Evolutionary conservation across 805 yeast genomes (phyloP).

Genomic region (Grigorovia transvaalensis): DNA sequence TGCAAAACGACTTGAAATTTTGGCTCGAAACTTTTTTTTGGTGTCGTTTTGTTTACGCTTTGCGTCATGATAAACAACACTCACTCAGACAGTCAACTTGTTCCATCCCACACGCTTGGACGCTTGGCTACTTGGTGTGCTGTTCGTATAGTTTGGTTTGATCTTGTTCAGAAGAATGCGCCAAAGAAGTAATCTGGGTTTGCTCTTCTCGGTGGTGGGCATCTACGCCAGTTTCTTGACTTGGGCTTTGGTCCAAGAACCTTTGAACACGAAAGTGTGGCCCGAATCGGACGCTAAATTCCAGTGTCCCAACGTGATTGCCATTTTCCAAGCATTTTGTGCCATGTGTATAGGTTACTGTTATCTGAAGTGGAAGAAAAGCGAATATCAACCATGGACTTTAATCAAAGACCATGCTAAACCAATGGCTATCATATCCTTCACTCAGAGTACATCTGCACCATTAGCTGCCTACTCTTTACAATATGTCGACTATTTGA

Average conservation of each 20-base stretch:
- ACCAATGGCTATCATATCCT: constrained; percentile 44
- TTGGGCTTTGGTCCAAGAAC: constrained; percentile 91
- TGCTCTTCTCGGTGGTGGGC: constrained; percentile 38
- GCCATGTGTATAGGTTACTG: constrained; percentile 60
- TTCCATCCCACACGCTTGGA: too few species aligned
- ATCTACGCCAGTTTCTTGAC: constrained; percentile 78
- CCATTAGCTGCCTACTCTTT: constrained; percentile 76
- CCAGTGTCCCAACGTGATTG: constrained; percentile 71
- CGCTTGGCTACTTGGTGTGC: too few species aligned
- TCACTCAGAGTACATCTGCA: constrained; percentile 69
- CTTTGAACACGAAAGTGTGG: constrained; percentile 67
- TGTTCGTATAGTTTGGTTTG: too few species aligned
- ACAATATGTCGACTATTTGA: constrained; percentile 75
- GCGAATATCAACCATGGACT: constrained; percentile 23
- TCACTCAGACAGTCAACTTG: too few species aligned
- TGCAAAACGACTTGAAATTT: background rate
- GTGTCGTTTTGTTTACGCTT: too few species aligned
- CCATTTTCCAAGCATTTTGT: constrained; percentile 59
- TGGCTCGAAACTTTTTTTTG: background rate
- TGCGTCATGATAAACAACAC: too few species aligned
- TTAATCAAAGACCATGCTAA: constrained; percentile 28
- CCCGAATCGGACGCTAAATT: constrained; percentile 46
- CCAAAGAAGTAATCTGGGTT: constrained; percentile 4
- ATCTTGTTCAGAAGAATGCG: background rate
- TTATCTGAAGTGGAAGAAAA: constrained; percentile 37